Base-by-base conservation (phyloP, 2,329 filamentous ascomycete species). In the Dothideomycetes sp. region DNA sequence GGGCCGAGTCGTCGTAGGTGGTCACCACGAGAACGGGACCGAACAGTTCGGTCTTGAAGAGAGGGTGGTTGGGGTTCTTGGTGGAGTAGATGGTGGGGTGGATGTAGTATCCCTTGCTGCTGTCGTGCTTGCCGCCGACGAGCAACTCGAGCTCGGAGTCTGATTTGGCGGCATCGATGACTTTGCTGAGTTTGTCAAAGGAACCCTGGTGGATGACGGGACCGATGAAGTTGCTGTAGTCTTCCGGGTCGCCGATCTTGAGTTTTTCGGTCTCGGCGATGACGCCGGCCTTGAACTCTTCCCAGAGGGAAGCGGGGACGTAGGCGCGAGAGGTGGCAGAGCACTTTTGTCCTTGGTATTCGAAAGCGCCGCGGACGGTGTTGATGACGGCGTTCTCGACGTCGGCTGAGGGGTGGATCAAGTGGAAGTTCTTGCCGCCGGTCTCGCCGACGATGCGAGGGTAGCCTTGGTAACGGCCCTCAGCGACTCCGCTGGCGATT, bases 271-370 rank as follows among this genome's bases (percentile, higher is more conserved):
- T 80, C 62, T 89, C 82, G n/a, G 70, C 61, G 10, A 78, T 68
- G 3, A 94, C 65, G 42, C 73, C 70, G 49, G 77, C 63, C 56
- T 78, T 76, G 65, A 89, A 85, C 47, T 79, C 67, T 8, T 81
- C 73, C 76, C 82, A 87, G 33, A 82, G 62, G 2, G 83, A 89
- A 53, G 75, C 71, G 23, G 86, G 78, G 3, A 91, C 76, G 63
- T 94, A 94, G 34, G 77, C 68, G 19, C 86, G 78, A 19, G 84
- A 89, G 16, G 82, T 86, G 44, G 86, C 86, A 53, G 81, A 86
- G 71, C 86, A 94, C 65, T 94, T 94, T 63, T 94, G 86, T 35
- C 86, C 86, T 60, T 91, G 84, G 69, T 80, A 94, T 62, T 94
- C 87, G 56, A 93, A 94, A 2, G 86, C 85, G 33, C 84, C 85